Conservation (phyloP, 2,329 filamentous ascomycete species). For the Arachnomyces sp. region DNA sequence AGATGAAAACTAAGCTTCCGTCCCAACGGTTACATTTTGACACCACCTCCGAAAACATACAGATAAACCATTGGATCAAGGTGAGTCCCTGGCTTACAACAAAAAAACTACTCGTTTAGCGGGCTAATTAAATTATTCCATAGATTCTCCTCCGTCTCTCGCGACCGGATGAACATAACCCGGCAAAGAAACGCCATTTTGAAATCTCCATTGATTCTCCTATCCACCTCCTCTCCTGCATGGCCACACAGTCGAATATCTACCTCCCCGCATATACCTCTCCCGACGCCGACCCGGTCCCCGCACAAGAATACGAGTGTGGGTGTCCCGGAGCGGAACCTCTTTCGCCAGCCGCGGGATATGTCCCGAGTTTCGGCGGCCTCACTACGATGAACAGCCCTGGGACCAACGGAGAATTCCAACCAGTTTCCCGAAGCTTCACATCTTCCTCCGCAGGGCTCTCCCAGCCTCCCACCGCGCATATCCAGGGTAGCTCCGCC, state of each 20-base stretch:
- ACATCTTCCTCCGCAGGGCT: conserved; percentile 33
- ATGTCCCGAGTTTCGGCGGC: conserved; percentile 24
- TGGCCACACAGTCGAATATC: conserved; percentile 85
- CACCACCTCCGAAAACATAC: conserved; percentile 87
- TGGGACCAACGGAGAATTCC: conserved; percentile 14
- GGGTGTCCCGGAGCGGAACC: conserved; percentile 53
- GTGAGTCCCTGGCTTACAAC: conserved; percentile 39
- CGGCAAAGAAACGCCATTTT: conserved; percentile 75
- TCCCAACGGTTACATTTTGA: conserved; percentile 69
- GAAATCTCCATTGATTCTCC: conserved; percentile 96
- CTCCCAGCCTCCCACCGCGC: conserved; percentile 43
- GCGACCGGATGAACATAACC: conserved; percentile 69
- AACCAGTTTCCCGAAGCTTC: conserved; percentile 29
- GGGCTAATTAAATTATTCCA: conserved; percentile 11
- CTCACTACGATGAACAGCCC: conserved; percentile 11
- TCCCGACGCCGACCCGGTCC: conserved; percentile 43
- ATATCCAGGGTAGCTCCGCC: conserved; percentile 31
- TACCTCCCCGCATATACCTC: conserved; percentile 72
- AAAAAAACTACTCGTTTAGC: background rate
- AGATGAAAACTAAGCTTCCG: conserved; percentile 67
- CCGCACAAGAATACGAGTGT: conserved; percentile 54
- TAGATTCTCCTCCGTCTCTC: conserved; percentile 90
- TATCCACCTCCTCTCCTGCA: conserved; percentile 86
- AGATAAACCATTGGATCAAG: conserved; percentile 96
- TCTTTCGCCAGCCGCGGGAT: conserved; percentile 36